phyloP scores from a whole-genome alignment of 169 alveolate genomes.

The Plasmodium gaboni region DNA sequence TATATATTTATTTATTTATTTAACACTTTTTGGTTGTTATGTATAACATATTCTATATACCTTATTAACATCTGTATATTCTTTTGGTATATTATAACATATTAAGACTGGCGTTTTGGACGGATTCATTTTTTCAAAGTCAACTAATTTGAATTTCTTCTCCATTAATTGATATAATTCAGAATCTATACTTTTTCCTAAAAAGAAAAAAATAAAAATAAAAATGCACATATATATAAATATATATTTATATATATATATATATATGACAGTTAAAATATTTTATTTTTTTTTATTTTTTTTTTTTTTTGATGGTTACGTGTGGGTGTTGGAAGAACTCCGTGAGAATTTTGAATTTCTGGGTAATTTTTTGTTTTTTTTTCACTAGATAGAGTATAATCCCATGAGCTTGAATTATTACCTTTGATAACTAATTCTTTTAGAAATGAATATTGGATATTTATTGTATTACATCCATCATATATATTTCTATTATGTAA shows the following conservation, averaged over 20 bases:
- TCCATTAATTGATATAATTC: slow-evolving; percentile 73
- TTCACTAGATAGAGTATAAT: slow-evolving; percentile 71
- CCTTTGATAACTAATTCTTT: slow-evolving; percentile 78
- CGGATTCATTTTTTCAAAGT: slow-evolving; percentile 77
- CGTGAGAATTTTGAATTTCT: slow-evolving; percentile 31
- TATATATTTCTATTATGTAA: slow-evolving; percentile 80
- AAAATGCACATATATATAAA: not conserved
- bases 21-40: too few relatives aligned
- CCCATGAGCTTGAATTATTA: slow-evolving; percentile 80
- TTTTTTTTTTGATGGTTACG: slow-evolving; percentile 14
- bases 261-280: not conserved
- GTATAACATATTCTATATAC: slow-evolving; percentile 11
- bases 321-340: slow-evolving; percentile 69
- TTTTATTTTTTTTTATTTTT: not conserved
- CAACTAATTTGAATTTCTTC: slow-evolving; percentile 73
- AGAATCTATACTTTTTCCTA: slow-evolving; percentile 43
- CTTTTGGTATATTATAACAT: slow-evolving; percentile 81
- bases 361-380: slow-evolving; percentile 15
- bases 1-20: not conserved
- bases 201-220: not conserved
- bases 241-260: too few relatives aligned
- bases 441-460: slow-evolving; percentile 78
- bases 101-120: slow-evolving; percentile 84
- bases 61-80: slow-evolving; percentile 78
- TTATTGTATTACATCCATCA: slow-evolving; percentile 83